Conservation (phyloP, 2,329 filamentous ascomycete genomes). For the Nemania sp. region DNA sequence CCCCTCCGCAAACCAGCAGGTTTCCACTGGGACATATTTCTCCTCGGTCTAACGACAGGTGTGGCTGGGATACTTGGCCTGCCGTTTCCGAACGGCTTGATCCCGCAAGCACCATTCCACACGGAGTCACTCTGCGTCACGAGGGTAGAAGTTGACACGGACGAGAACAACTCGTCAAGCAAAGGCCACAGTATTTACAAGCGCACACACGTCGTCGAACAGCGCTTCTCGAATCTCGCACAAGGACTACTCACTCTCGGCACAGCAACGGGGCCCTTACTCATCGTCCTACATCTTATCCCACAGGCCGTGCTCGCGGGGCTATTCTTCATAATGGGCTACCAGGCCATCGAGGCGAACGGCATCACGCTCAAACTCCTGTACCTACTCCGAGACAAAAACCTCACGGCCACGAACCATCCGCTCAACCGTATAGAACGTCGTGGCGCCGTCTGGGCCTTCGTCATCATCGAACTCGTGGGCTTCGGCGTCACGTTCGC, state of each 20-base stretch:
- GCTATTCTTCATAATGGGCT: conserved; percentile 87
- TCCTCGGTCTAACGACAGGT: conserved; percentile 82
- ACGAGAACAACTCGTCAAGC: conserved; percentile 63
- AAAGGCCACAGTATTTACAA: conserved; percentile 66
- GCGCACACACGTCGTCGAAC: conserved; percentile 77
- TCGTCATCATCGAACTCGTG: conserved; percentile 75
- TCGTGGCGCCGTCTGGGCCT: conserved; percentile 75
- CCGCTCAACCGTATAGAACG: conserved; percentile 72
- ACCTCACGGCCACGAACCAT: conserved; percentile 69
- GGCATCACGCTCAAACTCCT: conserved; percentile 81
- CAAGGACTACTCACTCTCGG: conserved; percentile 83
- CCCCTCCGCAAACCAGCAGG: conserved; percentile 83
- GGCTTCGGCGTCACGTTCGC: conserved; percentile 84
- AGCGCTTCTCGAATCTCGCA: conserved; percentile 81
- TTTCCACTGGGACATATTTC: conserved; percentile 88
- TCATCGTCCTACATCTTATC: conserved; percentile 80
- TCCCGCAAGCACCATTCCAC: conserved; percentile 86
- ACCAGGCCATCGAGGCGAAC: conserved; percentile 80
- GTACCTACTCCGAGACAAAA: conserved; percentile 74
- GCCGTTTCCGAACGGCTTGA: conserved; percentile 85
- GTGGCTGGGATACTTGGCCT: conserved; percentile 80
- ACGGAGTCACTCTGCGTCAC: conserved; percentile 83
- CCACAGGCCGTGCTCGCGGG: conserved; percentile 84
- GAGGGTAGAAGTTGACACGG: conserved; percentile 61
- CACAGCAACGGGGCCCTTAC: conserved; percentile 81